A percentile compares a stretch with the other conserved stretches of the same genome.
Evolutionary conservation across 1,139 yeast species (phyloP).

Genomic region (Blastobotrys arbuscula): DNA sequence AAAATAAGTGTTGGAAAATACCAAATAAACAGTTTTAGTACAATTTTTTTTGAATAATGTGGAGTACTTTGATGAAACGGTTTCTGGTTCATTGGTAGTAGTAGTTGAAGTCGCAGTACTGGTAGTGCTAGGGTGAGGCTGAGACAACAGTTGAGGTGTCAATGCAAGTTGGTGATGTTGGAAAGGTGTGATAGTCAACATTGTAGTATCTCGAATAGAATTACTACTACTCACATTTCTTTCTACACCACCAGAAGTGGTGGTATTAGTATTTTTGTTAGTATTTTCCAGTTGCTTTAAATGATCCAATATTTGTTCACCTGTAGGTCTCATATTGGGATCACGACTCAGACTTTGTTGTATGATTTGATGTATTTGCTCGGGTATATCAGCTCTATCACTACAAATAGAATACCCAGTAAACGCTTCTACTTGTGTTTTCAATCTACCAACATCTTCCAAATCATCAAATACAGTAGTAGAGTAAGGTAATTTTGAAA

Average conservation of each 20-base stretch:
- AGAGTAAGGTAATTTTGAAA: slow-evolving; percentile 64
- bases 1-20: neutral
- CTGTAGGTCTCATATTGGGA: slow-evolving; percentile 42
- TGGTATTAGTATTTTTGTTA: neutral
- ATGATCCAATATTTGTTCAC: slow-evolving; percentile 34
- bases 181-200: neutral
- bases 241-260: neutral
- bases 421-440: slow-evolving; percentile 38
- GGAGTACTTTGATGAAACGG: too few species aligned
- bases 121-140: neutral
- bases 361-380: slow-evolving; percentile 39
- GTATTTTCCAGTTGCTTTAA: neutral
- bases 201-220: neutral
- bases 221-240: neutral
- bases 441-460: slow-evolving; percentile 35
- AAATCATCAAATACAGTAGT: slow-evolving; percentile 27
- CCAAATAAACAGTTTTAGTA: neutral
- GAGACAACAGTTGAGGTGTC: neutral
- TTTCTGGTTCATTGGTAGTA: neutral
- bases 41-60: neutral
- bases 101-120: neutral
- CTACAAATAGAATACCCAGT: slow-evolving; percentile 27
- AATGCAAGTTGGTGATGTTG: neutral
- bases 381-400: slow-evolving; percentile 36
- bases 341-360: slow-evolving; percentile 34